Percentiles rank a stretch among this genome's conserved stretches.
Evolutionary conservation across 1,284 basidiomycete species (phyloP).

Genomic region (Thelephora terrestris): DNA sequence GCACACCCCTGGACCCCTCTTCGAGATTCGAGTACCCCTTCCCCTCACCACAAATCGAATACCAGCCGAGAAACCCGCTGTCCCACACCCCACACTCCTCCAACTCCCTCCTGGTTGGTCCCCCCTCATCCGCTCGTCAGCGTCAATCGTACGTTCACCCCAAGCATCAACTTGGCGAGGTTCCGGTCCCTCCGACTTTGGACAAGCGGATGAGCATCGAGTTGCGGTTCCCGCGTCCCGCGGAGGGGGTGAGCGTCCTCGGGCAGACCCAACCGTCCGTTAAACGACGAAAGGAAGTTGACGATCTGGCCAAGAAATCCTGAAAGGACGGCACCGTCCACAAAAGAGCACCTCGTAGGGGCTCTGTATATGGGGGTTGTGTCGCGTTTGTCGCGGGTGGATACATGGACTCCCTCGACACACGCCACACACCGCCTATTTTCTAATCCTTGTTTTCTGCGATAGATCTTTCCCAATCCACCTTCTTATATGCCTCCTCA

Average conservation of each 20-base stretch:
- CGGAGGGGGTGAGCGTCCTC: too few relatives aligned
- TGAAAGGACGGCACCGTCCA: background rate
- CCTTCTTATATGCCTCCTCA: too few relatives aligned
- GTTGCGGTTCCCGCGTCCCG: too few relatives aligned
- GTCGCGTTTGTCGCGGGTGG: too few relatives aligned
- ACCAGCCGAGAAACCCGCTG: background rate
- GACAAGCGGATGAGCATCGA: background rate
- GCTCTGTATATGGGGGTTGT: too few relatives aligned
- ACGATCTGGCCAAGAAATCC: too few relatives aligned
- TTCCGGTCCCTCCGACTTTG: background rate
- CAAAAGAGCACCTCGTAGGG: background rate
- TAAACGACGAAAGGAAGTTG: too few relatives aligned
- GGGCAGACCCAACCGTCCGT: too few relatives aligned
- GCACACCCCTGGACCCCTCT: conserved; percentile 24
- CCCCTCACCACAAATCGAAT: conserved; percentile 8
- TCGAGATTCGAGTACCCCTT: conserved; percentile 28
- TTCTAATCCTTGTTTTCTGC: too few relatives aligned
- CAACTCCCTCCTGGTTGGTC: background rate
- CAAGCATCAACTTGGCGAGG: background rate
- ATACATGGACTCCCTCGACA: too few relatives aligned
- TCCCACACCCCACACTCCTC: background rate
- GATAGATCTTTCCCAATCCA: too few relatives aligned
- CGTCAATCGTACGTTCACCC: background rate
- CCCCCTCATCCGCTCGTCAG: background rate
- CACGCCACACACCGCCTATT: too few relatives aligned